These are phyloP conservation scores for Aspergillus sp. DNA, from an alignment of 2,329 filamentous ascomycete genomes.

Conservation along the genomic window DNA sequence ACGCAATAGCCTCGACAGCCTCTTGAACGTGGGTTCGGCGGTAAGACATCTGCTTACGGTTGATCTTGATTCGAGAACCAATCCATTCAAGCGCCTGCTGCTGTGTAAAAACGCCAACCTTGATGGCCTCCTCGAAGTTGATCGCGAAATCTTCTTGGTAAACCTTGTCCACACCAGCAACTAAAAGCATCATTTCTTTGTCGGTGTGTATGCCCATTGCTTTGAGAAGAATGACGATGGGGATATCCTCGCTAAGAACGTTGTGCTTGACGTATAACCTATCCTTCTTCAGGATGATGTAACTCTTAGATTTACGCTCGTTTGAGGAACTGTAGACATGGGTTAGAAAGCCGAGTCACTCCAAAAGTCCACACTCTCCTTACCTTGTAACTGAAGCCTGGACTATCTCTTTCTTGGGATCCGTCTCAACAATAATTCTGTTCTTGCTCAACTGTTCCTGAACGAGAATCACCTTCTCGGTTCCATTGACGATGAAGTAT, in stretches of 20 bases:
- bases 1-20: slow-evolving; percentile 86
- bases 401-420: slow-evolving; percentile 87
- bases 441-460: slow-evolving; percentile 99
- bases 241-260: slow-evolving; percentile 87
- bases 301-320: slow-evolving; percentile 96
- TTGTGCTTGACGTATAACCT: slow-evolving; percentile 89
- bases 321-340: slow-evolving; percentile 75
- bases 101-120: slow-evolving; percentile 83
- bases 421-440: slow-evolving; percentile 92
- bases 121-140: slow-evolving; percentile 90
- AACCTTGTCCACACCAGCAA: slow-evolving; percentile 79
- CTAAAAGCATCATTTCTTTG: slow-evolving; percentile 88
- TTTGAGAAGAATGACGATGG: slow-evolving; percentile 89
- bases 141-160: slow-evolving; percentile 95
- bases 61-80: slow-evolving; percentile 83
- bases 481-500: slow-evolving; percentile 96
- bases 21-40: slow-evolving; percentile 84
- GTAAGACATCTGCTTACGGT: slow-evolving; percentile 59
- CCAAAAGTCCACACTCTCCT: not conserved
- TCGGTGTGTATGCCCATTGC: slow-evolving; percentile 92
- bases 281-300: slow-evolving; percentile 92
- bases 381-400: slow-evolving; percentile 85
- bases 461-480: slow-evolving; percentile 97
- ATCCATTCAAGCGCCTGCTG: slow-evolving; percentile 95
- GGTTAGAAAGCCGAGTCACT: slow-evolving; percentile 14